phyloP scores from a whole-genome alignment of 768 basidiomycete genomes.

The Pholiota molesta region DNA sequence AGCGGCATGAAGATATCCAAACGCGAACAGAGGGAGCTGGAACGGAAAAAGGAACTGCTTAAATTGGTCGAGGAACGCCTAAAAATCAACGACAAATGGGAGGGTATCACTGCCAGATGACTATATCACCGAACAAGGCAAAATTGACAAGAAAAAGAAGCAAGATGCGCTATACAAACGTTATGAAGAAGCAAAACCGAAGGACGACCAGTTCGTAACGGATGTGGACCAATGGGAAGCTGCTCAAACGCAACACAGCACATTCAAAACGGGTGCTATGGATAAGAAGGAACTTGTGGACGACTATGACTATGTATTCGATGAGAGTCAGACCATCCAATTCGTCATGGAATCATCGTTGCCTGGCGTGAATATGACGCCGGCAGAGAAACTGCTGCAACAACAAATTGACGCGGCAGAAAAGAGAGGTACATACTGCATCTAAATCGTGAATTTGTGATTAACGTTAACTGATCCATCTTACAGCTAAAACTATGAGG shows the following conservation, averaged over 20 bases:
- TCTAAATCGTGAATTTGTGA: not conserved
- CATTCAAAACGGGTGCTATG: conserved; percentile 89
- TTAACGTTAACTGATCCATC: conserved; percentile 6
- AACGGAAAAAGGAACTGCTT: conserved; percentile 90
- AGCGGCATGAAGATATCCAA: conserved; percentile 89
- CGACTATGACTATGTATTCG: conserved; percentile 96
- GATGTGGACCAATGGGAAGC: conserved; percentile 99
- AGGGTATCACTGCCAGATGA: conserved; percentile 97
- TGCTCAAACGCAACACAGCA: conserved; percentile 85
- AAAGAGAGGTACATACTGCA: conserved; percentile 67
- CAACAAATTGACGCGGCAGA: conserved; percentile 92
- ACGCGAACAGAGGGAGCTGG: conserved; percentile 78
- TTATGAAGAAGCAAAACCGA: conserved; percentile 91
- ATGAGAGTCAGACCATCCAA: conserved; percentile 95
- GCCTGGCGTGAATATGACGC: conserved; percentile 72
- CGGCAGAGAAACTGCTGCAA: conserved; percentile 84
- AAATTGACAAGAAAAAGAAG: conserved; percentile 97
- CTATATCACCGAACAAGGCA: conserved; percentile 97
- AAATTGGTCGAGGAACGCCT: conserved; percentile 92
- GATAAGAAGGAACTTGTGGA: conserved; percentile 84
- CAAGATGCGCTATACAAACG: conserved; percentile 90
- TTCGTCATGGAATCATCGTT: conserved; percentile 87
- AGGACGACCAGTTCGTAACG: conserved; percentile 93
- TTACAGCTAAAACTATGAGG: conserved; percentile 85
- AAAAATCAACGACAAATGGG: conserved; percentile 93